Evolutionary conservation across 352 stramenopile genomes (phyloP), one percentile per base, ranked within the genome.

Genomic region (Pythium aristosporum): DNA sequence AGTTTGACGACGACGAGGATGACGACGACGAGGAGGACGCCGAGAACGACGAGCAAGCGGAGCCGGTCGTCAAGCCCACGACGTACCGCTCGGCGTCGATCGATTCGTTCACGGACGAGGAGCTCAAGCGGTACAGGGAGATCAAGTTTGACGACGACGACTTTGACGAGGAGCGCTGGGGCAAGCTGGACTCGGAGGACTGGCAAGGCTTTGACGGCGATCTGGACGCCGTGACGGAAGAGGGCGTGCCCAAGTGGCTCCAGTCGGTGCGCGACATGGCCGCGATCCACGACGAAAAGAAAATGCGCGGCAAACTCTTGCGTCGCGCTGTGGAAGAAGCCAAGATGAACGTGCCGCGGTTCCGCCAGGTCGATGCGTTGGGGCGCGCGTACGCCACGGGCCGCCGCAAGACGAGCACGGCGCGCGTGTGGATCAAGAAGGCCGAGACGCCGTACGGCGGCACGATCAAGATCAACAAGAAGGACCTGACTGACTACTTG

Each of bases 401-500:
- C 48, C 91, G 91, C 47, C 93, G 96, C 15, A 99, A 99, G 80
- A 97, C 85, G n/a, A 91, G 89, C 43, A 86, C 85, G 37, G 96
- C 96, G 10, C 87, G 93, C 46, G 96, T 98, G 59, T 98, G 92
- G 91, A 87, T 99, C 65, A 95, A 98, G 67, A 83, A 83, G 37
- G 75, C 69, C 28, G 73, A 65, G 15, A 64, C 75, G 69, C 84
- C 85, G 9, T 97, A 96, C 44, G 78, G 78, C 10, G 96, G 95
- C 43, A 78, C 84, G 63, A 89, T 99, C 56, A 73, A 80, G 41
- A 81, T 99, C 62, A 99, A 99, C 85, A 92, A 95, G 69, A 97
- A 90, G 73, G 88, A 97, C 65, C 80, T 98, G 32, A 80, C 95
- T 23, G 87, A 98, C 59, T 98, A 98, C 77, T 97, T 98, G 73